phyloP scores from a whole-genome alignment of 1,139 yeast species.

The Taiozyma sp. region DNA sequence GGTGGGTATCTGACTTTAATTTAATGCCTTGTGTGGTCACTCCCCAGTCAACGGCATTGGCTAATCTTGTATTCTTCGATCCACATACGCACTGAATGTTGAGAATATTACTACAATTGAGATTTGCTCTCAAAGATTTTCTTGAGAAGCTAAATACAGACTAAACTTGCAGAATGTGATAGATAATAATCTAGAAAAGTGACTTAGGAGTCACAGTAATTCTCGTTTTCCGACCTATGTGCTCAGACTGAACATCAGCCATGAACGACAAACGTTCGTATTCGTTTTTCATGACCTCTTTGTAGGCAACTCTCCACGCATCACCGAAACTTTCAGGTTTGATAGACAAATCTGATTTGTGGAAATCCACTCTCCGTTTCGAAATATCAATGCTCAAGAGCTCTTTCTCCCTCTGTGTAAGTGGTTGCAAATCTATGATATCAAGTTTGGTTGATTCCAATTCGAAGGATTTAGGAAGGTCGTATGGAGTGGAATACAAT shows the following conservation, averaged over 20 bases:
- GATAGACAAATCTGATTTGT: slow-evolving; percentile 1
- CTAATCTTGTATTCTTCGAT: no score
- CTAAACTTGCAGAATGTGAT: background rate
- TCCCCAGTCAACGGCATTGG: background rate
- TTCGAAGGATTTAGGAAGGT: background rate
- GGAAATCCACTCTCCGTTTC: slow-evolving; percentile 5
- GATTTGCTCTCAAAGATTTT: background rate
- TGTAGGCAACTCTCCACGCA: slow-evolving; percentile 6
- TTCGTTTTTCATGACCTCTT: slow-evolving; percentile 4
- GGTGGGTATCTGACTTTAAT: background rate
- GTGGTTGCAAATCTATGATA: background rate
- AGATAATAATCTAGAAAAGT: no score
- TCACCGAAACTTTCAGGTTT: slow-evolving; percentile 8
- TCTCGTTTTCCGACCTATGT: background rate
- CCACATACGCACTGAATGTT: background rate
- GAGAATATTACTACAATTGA: background rate
- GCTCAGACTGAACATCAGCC: background rate
- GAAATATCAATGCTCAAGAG: slow-evolving; percentile 1
- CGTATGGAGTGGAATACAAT: background rate
- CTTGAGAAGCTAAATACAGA: background rate
- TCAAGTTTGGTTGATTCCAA: background rate
- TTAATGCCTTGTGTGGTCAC: background rate
- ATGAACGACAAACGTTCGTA: slow-evolving; percentile 8
- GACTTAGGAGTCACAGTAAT: background rate
- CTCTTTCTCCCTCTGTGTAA: slow-evolving; percentile 1